phyloP scores from a whole-genome alignment of 495 filamentous ascomycete genomes.

The Podospora australis region DNA sequence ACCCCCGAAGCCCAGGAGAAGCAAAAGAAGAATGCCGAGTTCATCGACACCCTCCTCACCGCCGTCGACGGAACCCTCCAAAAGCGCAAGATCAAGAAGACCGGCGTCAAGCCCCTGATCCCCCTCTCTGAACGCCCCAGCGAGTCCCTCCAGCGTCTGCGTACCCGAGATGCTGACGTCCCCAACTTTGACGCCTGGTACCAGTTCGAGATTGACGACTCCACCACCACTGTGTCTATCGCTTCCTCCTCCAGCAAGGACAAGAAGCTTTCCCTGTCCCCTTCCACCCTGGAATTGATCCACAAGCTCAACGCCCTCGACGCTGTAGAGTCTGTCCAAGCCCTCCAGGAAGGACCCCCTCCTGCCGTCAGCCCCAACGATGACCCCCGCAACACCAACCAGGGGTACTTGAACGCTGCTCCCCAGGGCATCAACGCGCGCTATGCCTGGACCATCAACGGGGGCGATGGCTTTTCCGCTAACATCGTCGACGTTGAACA shows the following conservation, averaged over 20 bases:
- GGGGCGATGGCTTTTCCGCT: slow-evolving; percentile 10
- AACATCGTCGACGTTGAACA: slow-evolving; percentile 15
- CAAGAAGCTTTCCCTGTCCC: background rate
- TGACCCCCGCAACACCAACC: slow-evolving; percentile 5
- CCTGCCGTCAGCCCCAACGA: slow-evolving; percentile 7
- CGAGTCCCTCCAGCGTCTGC: background rate
- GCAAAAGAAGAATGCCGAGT: slow-evolving; percentile 2
- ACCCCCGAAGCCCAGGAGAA: background rate
- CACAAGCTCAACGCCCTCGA: background rate
- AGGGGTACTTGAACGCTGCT: slow-evolving; percentile 15
- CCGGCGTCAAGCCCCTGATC: background rate
- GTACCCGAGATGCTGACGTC: background rate
- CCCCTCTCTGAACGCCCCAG: background rate
- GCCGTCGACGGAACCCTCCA: background rate
- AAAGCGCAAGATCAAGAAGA: background rate
- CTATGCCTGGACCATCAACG: slow-evolving; percentile 14
- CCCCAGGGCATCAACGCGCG: slow-evolving; percentile 13
- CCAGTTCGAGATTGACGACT: background rate
- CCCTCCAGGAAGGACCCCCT: slow-evolving; percentile 2
- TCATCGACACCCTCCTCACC: background rate
- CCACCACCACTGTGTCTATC: background rate
- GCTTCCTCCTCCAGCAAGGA: background rate
- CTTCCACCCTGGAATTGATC: slow-evolving; percentile 1
- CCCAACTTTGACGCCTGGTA: slow-evolving; percentile 10
- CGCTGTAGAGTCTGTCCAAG: slow-evolving; percentile 3